Conservation (phyloP, 2,329 filamentous ascomycete species). For the Curvularia spicifera region DNA sequence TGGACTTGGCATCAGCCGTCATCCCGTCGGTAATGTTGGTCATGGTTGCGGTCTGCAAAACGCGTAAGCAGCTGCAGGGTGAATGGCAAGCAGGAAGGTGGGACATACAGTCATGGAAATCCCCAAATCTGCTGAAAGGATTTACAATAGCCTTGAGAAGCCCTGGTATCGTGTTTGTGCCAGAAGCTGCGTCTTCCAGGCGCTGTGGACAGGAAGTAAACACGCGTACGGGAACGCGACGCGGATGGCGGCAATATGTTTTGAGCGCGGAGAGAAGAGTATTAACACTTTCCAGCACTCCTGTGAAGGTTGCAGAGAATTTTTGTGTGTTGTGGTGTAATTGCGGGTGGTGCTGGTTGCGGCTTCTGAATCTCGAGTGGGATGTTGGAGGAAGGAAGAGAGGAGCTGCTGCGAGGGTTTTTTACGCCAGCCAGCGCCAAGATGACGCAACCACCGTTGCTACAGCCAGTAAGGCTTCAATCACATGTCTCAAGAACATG, state of each 20-base stretch:
- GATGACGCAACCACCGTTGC: neutral
- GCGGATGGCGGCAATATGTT: neutral
- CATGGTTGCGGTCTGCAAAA: conserved; percentile 32
- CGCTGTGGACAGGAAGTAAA: conserved; percentile 23
- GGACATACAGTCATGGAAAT: neutral
- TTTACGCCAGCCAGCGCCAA: neutral
- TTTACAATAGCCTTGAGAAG: conserved; percentile 4
- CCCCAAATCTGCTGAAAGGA: neutral
- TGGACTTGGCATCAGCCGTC: conserved; percentile 45
- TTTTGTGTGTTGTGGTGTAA: conserved; percentile 9
- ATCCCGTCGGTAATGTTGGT: conserved; percentile 21
- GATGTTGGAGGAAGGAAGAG: conserved; percentile 26
- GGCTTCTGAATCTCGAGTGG: conserved; percentile 21
- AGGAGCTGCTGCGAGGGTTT: conserved; percentile 7
- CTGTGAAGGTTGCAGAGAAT: conserved; percentile 4
- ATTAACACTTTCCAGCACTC: conserved; percentile 2
- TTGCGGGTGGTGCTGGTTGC: conserved; percentile 20
- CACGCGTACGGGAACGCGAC: conserved; percentile 26
- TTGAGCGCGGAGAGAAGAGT: neutral
- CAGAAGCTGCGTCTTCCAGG: conserved; percentile 1
- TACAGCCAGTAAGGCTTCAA: neutral
- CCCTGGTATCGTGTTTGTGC: conserved; percentile 3
- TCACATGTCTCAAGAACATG: neutral
- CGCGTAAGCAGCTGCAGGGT: conserved; percentile 21
- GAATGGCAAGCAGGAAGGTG: neutral